Evolutionary conservation across 371 early-diverging fungal species (phyloP).

Genomic region (Syncephalastrum contaminatum): DNA sequence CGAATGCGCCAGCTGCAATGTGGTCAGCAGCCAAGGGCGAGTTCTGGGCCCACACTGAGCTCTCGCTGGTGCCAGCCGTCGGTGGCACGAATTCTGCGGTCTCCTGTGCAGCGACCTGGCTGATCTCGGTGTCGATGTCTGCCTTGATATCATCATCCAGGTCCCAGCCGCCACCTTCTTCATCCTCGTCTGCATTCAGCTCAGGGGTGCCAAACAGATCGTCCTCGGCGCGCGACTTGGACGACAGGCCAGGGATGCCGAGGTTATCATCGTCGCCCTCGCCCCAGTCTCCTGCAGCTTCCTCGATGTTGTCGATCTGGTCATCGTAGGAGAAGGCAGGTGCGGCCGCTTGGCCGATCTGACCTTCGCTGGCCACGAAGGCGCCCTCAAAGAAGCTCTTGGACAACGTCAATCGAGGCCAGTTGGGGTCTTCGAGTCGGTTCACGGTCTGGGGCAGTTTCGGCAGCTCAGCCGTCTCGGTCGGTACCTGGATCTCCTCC

Average conservation of each 20-base stretch:
- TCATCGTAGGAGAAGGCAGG: slow-evolving; percentile 49
- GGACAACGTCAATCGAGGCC: slow-evolving; percentile 83
- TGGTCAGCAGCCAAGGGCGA: slow-evolving; percentile 86
- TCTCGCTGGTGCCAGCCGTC: slow-evolving; percentile 68
- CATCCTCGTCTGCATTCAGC: slow-evolving; percentile 54
- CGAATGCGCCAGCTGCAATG: slow-evolving; percentile 92
- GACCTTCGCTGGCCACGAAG: slow-evolving; percentile 43
- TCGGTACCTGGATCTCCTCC: slow-evolving; percentile 59
- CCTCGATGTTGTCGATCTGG: slow-evolving; percentile 52
- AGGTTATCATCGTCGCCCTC: slow-evolving; percentile 56
- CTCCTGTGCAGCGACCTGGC: slow-evolving; percentile 63
- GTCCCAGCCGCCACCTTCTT: slow-evolving; percentile 53
- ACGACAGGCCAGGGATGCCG: slow-evolving; percentile 19
- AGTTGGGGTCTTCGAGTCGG: slow-evolving; percentile 74
- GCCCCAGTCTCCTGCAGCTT: slow-evolving; percentile 72
- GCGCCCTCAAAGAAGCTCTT: slow-evolving; percentile 68
- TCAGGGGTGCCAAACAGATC: slow-evolving; percentile 29
- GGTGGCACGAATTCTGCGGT: slow-evolving; percentile 69
- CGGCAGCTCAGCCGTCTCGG: slow-evolving; percentile 45
- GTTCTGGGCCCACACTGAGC: slow-evolving; percentile 77
- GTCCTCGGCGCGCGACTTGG: slow-evolving; percentile 10
- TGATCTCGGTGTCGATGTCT: slow-evolving; percentile 60
- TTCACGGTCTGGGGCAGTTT: slow-evolving; percentile 65
- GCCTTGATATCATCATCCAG: slow-evolving; percentile 66
- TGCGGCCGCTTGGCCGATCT: slow-evolving; percentile 28